phyloP scores from a whole-genome alignment of 805 yeast genomes.

The Ogataea zsoltii region DNA sequence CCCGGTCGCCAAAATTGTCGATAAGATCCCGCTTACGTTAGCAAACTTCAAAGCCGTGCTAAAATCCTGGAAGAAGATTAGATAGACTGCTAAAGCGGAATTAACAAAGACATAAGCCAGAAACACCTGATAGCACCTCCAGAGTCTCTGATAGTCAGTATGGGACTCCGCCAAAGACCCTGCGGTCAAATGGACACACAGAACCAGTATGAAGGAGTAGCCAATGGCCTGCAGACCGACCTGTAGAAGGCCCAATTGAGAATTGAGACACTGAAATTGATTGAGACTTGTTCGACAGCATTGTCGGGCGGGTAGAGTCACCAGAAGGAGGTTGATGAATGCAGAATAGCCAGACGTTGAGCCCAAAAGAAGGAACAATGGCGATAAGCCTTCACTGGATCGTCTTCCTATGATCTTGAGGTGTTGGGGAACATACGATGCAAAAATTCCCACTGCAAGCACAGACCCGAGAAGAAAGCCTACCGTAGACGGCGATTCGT shows the following conservation, averaged over 20 bases:
- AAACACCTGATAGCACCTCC: conserved; percentile 43
- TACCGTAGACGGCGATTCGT: conserved; percentile 48
- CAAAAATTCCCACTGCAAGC: conserved; percentile 65
- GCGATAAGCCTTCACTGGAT: conserved; percentile 78
- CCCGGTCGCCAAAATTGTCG: conserved; percentile 61
- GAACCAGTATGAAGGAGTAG: conserved; percentile 55
- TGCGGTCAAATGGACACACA: conserved; percentile 51
- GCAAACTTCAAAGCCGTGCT: conserved; percentile 44
- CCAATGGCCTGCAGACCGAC: conserved; percentile 63
- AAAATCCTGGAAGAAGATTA: conserved; percentile 20
- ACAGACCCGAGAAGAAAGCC: conserved; percentile 51
- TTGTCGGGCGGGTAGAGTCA: conserved; percentile 58
- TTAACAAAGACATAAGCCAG: conserved; percentile 38
- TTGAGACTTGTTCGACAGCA: conserved; percentile 54
- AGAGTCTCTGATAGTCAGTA: conserved; percentile 43
- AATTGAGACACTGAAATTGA: conserved; percentile 60
- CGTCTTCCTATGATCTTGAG: conserved; percentile 53
- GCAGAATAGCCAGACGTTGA: conserved; percentile 69
- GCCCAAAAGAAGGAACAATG: conserved; percentile 69
- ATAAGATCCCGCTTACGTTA: conserved; percentile 59
- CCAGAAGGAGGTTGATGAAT: conserved; percentile 61
- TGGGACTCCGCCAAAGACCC: conserved; percentile 48
- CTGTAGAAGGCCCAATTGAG: conserved; percentile 66
- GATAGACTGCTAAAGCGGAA: conserved; percentile 36
- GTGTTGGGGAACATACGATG: conserved; percentile 79